Evolutionary conservation across 2,329 filamentous ascomycete species (phyloP).

Genomic region (Dactylella cylindrospora): DNA sequence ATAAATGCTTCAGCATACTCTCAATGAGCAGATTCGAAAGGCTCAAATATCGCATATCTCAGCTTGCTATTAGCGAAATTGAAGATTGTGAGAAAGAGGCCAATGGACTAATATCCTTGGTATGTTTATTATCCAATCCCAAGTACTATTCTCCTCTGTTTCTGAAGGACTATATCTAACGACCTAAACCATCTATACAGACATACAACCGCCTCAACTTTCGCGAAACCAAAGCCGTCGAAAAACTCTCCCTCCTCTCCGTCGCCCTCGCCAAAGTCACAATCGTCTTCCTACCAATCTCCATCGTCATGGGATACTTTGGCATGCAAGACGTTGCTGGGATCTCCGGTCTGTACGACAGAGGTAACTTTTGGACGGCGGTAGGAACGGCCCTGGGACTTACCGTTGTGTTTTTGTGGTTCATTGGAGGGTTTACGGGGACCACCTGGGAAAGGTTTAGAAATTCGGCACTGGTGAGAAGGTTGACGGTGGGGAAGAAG

Average conservation of each 20-base stretch:
- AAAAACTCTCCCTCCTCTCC: conserved; percentile 57
- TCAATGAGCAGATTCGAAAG: conserved; percentile 63
- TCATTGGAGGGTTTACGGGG: conserved; percentile 25
- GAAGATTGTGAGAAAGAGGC: conserved; percentile 63
- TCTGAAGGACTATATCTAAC: not conserved
- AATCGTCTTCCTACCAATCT: conserved; percentile 58
- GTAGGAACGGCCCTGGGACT: conserved; percentile 25
- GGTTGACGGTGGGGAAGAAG: conserved; percentile 17
- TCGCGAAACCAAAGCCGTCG: conserved; percentile 57
- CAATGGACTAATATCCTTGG: conserved; percentile 55
- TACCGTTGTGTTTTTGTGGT: conserved; percentile 33
- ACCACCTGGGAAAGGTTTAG: conserved; percentile 22
- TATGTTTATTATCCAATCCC: not conserved
- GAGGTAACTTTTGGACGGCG: conserved; percentile 23
- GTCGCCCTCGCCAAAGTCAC: conserved; percentile 59
- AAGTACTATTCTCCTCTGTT: too few species aligned
- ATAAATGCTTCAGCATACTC: conserved; percentile 51
- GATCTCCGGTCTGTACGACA: conserved; percentile 26
- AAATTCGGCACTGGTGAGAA: conserved; percentile 13
- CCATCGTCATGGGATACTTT: conserved; percentile 59
- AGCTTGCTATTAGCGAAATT: conserved; percentile 66
- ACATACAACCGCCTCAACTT: conserved; percentile 61
- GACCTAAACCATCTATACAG: conserved; percentile 37
- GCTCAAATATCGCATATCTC: conserved; percentile 62
- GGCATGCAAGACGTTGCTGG: conserved; percentile 53